Evolutionary conservation across 495 filamentous ascomycete genomes (phyloP).

Genomic region (Tuber indicum): DNA sequence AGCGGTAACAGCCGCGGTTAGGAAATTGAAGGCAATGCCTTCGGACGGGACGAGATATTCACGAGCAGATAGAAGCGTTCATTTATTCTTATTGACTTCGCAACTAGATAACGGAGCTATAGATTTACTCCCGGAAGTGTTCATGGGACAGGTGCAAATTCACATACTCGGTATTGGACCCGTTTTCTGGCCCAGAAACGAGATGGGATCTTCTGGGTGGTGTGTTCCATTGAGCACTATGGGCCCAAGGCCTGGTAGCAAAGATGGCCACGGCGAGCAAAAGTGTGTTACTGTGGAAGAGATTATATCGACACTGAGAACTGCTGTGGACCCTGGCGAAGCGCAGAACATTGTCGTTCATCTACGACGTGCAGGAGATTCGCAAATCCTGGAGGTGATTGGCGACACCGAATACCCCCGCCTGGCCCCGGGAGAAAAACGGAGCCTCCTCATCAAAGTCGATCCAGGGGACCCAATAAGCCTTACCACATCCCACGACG

Average conservation of each 20-base stretch:
- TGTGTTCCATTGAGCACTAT: slow-evolving; percentile 21
- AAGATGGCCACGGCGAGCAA: neutral
- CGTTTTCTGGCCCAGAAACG: slow-evolving; percentile 36
- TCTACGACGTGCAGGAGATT: slow-evolving; percentile 26
- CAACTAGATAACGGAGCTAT: slow-evolving; percentile 32
- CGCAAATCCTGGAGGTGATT: slow-evolving; percentile 33
- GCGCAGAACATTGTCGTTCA: slow-evolving; percentile 20
- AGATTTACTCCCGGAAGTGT: slow-evolving; percentile 25
- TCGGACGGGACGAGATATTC: slow-evolving; percentile 29
- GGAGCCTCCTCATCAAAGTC: slow-evolving; percentile 30
- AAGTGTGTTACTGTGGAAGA: slow-evolving; percentile 6
- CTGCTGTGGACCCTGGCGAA: slow-evolving; percentile 28
- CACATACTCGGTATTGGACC: slow-evolving; percentile 37
- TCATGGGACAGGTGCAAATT: slow-evolving; percentile 36
- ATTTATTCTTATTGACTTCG: slow-evolving; percentile 35
- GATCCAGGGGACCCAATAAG: slow-evolving; percentile 18
- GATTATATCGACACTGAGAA: slow-evolving; percentile 18
- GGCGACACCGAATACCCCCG: slow-evolving; percentile 29
- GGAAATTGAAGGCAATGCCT: slow-evolving; percentile 38
- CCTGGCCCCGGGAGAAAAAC: slow-evolving; percentile 34
- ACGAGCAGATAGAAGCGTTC: slow-evolving; percentile 26
- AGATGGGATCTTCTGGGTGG: slow-evolving; percentile 37
- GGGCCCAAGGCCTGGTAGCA: slow-evolving; percentile 8
- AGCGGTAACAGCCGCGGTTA: slow-evolving; percentile 29
- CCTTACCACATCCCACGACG: neutral